Conservation (phyloP, 208 protist genomes). For the Wallacemonas sp. region DNA sequence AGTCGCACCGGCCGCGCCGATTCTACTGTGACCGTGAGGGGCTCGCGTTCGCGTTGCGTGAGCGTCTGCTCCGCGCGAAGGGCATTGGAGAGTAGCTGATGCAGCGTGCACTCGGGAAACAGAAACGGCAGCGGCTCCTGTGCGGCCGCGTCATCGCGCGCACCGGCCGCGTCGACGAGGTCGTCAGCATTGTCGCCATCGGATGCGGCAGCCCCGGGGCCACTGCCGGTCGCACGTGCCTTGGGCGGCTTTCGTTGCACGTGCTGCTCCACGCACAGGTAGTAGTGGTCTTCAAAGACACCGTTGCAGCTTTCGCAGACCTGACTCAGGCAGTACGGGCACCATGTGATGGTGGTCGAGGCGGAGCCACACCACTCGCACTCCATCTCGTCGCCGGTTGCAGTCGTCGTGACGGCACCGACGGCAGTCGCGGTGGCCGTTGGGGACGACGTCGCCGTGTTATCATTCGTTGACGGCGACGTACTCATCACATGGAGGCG, state of each 20-base stretch:
- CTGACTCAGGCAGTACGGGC: conserved; percentile 39
- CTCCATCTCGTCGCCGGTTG: conserved; percentile 20
- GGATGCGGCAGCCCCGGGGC: not conserved
- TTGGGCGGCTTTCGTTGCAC: not conserved
- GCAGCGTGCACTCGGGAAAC: conserved; percentile 12
- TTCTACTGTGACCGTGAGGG: not conserved
- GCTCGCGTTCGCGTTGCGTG: not conserved
- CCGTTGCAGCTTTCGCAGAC: conserved; percentile 44
- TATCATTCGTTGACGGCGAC: not conserved
- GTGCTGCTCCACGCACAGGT: conserved; percentile 30
- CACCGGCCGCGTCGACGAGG: not conserved
- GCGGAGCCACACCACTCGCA: conserved; percentile 52
- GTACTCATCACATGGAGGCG: not conserved
- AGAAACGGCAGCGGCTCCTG: conserved; percentile 29
- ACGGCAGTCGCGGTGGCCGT: not conserved
- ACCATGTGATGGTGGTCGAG: conserved; percentile 30
- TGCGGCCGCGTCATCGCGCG: not conserved
- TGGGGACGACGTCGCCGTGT: not conserved
- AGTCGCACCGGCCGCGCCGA: conserved; percentile 28
- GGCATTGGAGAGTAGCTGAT: conserved; percentile 17
- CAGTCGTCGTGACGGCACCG: not conserved
- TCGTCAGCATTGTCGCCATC: not conserved
- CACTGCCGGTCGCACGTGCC: not conserved
- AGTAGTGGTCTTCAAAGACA: conserved; percentile 45
- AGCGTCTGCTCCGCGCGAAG: conserved; percentile 16